phyloP scores from a whole-genome alignment of 106 monocot genomes.

The Phalaenopsis equestris region DNA sequence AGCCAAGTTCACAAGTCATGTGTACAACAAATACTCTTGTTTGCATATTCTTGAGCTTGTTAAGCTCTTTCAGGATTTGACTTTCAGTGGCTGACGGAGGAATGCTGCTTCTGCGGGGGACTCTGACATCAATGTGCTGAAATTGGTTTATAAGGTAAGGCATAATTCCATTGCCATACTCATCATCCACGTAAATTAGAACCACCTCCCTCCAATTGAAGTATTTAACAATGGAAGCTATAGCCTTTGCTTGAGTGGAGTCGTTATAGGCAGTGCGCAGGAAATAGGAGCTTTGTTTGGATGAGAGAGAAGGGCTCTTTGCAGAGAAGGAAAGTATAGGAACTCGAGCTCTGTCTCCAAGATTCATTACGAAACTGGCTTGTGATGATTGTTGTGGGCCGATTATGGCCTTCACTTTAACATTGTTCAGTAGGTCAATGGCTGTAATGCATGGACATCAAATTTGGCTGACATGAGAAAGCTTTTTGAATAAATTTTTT shows the following conservation, averaged over 20 bases:
- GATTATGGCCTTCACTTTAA: constrained; percentile 59
- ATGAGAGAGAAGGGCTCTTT: constrained; percentile 37
- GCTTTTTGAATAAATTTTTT: not conserved
- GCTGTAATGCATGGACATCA: constrained; percentile 26
- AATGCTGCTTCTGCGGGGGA: constrained; percentile 42
- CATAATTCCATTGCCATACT: constrained; percentile 39
- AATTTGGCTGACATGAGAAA: not conserved
- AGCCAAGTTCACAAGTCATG: constrained; percentile 31
- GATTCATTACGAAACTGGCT: constrained; percentile 52
- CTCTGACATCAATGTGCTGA: constrained; percentile 19
- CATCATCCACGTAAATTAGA: constrained; percentile 53
- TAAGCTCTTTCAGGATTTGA: constrained; percentile 26
- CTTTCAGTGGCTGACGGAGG: constrained; percentile 25
- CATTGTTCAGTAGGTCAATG: constrained; percentile 60
- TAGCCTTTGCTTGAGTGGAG: constrained; percentile 41
- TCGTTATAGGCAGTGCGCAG: constrained; percentile 48
- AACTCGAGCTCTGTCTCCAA: constrained; percentile 55
- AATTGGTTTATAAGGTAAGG: constrained; percentile 54
- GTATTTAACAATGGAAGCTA: constrained; percentile 46
- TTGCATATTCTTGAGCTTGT: constrained; percentile 26
- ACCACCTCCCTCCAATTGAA: constrained; percentile 67
- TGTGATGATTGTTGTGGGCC: constrained; percentile 63
- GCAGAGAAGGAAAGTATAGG: constrained; percentile 80
- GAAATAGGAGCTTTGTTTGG: constrained; percentile 37
- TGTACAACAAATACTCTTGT: constrained; percentile 74